These are phyloP conservation scores for Penicillium argentinense DNA, from an alignment of 495 filamentous ascomycete species.

Conservation along the genomic window DNA sequence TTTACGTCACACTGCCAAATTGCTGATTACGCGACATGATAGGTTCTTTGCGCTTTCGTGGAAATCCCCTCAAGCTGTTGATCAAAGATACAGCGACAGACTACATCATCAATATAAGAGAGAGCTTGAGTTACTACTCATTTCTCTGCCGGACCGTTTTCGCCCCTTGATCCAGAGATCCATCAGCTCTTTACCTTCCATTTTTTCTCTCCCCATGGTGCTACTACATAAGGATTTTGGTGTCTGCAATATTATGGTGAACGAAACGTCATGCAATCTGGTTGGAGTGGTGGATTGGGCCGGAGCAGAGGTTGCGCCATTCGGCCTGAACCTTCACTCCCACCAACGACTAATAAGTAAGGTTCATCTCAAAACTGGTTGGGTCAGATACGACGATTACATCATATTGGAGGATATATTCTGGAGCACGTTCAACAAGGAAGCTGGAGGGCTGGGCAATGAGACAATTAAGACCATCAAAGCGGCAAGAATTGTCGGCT, in stretches of 20 bases:
- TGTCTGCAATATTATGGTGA: slow-evolving; percentile 38
- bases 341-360: slow-evolving; percentile 34
- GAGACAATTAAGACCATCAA: slow-evolving; percentile 32
- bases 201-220: slow-evolving; percentile 41
- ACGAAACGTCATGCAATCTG: slow-evolving; percentile 32
- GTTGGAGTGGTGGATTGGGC: slow-evolving; percentile 45
- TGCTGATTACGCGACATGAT: slow-evolving; percentile 7
- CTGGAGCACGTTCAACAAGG: slow-evolving; percentile 32
- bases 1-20: neutral
- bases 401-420: slow-evolving; percentile 26
- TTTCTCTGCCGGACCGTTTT: slow-evolving; percentile 35
- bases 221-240: slow-evolving; percentile 40
- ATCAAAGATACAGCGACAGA: slow-evolving; percentile 20
- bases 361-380: slow-evolving; percentile 36
- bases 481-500: slow-evolving; percentile 35
- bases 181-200: slow-evolving; percentile 26
- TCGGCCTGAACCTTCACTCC: slow-evolving; percentile 39
- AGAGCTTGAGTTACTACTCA: slow-evolving; percentile 30
- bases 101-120: slow-evolving; percentile 23
- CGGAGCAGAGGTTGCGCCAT: slow-evolving; percentile 38
- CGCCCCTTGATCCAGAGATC: slow-evolving; percentile 30
- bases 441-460: slow-evolving; percentile 29
- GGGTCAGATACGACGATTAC: slow-evolving; percentile 38
- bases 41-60: slow-evolving; percentile 39
- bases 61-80: slow-evolving; percentile 30